Base-by-base conservation (phyloP, 116 monocot genomes). In the Posidonia oceanica region DNA sequence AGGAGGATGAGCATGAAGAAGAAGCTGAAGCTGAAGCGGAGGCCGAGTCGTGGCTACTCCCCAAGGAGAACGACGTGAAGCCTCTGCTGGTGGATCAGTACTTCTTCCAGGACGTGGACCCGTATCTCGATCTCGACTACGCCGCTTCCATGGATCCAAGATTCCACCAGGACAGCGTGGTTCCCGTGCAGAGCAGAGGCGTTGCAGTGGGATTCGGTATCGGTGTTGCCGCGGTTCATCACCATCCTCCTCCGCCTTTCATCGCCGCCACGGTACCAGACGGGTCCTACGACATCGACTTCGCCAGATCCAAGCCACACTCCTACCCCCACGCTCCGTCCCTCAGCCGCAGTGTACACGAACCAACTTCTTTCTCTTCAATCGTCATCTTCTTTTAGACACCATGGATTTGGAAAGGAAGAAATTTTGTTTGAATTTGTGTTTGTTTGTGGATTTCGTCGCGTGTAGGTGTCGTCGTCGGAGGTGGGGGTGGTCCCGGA, bases 51-150 rank as follows among this genome's bases (percentile, higher is more conserved):
- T 83, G 80, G 86, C 55, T 85, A 36, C 61, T 79, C 6, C 67
- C 80, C 3, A 79, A 67, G 57, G 61, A 67, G 17, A 69, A 69
- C 22, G 18, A 71, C 17, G n/a, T 39, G 18, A 68, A 71, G 21
- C 44, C 44, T 15, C 17, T 29, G 54, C 29, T 18, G 3, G 81
- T 7, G 10, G 77, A 85, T 18, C 41, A 29, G 10, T 76, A 64
- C 69, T 75, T 81, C 71, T 87, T 78, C 61, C 61, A 83, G 5
- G 87, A 89, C 14, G 83, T 85, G 37, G 87, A 94, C 55, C 83
- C 87, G 15, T 94, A 80, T 67, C 76, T 94, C n/a, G 87, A 87
- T 69, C 76, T 94, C 22, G 90, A 94, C 62, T 80, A 76, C 74
- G 72, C 72, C 4, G 66, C 77, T 0, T 78, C 80, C 16, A 69